A percentile compares a stretch with the other conserved stretches of the same genome.
Evolutionary conservation across 1,284 basidiomycete species (phyloP).

Genomic region (Limonomyces culmigenus): DNA sequence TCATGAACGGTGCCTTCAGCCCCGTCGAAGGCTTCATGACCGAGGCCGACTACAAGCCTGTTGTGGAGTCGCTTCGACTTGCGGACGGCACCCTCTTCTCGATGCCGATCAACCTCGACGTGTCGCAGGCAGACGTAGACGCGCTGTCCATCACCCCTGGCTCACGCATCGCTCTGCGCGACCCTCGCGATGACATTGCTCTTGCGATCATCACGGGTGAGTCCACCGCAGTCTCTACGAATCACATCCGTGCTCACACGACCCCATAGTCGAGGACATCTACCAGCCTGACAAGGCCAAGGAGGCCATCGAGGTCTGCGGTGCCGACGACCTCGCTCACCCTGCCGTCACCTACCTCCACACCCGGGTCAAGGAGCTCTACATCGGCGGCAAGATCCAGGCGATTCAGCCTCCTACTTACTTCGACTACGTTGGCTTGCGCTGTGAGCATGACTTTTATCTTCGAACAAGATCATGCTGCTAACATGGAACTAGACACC

Average conservation of each 20-base stretch:
- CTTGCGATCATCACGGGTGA: constrained; percentile 82
- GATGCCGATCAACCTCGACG: constrained; percentile 91
- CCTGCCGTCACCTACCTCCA: constrained; percentile 87
- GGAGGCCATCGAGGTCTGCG: constrained; percentile 83
- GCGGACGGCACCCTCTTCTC: constrained; percentile 81
- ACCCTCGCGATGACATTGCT: constrained; percentile 86
- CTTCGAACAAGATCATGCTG: constrained; percentile 1
- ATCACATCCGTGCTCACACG: background rate
- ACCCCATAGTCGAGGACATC: constrained; percentile 60
- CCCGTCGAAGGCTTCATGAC: constrained; percentile 98
- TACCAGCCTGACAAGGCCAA: constrained; percentile 76
- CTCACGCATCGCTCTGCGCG: constrained; percentile 67
- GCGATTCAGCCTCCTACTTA: constrained; percentile 84
- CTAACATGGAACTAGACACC: constrained; percentile 38
- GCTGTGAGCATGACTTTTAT: constrained; percentile 64
- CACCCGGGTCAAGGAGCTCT: constrained; percentile 73
- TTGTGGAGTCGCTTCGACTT: constrained; percentile 76
- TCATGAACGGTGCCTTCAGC: constrained; percentile 94
- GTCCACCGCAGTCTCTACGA: constrained; percentile 8
- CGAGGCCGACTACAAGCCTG: constrained; percentile 84
- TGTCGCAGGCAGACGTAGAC: constrained; percentile 63
- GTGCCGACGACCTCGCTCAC: constrained; percentile 91
- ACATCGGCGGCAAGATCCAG: constrained; percentile 87
- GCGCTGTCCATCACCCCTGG: constrained; percentile 54
- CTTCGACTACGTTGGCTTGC: constrained; percentile 90